Conservation (phyloP, 2,329 filamentous ascomycete genomes). For the Neocucurbitaria cava region DNA sequence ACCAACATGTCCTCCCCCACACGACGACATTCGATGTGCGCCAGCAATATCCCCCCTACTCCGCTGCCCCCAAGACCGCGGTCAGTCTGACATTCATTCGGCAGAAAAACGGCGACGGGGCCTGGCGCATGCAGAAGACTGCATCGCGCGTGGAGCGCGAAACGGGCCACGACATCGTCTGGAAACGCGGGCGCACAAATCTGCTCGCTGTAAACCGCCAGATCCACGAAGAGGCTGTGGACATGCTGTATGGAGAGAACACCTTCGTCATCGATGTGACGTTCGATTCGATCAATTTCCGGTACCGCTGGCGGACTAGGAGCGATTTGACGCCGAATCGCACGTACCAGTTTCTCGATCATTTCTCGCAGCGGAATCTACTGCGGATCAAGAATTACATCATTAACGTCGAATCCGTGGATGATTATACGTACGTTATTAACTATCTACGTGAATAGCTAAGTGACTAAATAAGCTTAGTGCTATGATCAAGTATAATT, state of each 20-base stretch:
- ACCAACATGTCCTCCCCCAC: constrained; percentile 51
- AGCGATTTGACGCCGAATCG: constrained; percentile 52
- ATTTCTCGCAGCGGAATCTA: constrained; percentile 52
- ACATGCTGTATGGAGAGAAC: constrained; percentile 55
- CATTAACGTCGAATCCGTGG: constrained; percentile 56
- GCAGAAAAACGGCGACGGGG: constrained; percentile 25
- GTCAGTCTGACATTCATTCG: constrained; percentile 43
- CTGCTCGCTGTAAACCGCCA: constrained; percentile 51
- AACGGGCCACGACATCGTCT: constrained; percentile 48
- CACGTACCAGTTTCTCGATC: constrained; percentile 50
- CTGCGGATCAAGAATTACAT: constrained; percentile 51
- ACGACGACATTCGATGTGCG: constrained; percentile 41
- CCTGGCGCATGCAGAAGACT: constrained; percentile 40
- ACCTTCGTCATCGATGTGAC: constrained; percentile 56
- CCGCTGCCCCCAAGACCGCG: constrained; percentile 28
- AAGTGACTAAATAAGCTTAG: no score
- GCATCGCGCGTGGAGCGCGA: constrained; percentile 30
- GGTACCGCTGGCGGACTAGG: constrained; percentile 53
- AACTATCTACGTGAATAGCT: no score
- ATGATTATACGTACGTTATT: constrained; percentile 58
- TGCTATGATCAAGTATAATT: constrained; percentile 62
- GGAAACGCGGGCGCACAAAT: constrained; percentile 51
- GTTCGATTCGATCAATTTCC: constrained; percentile 53
- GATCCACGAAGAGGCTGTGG: constrained; percentile 54
- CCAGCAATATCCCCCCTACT: constrained; percentile 20